phyloP scores from a whole-genome alignment of 1,139 yeast species.

The Citeromyces hawaiiensis region DNA sequence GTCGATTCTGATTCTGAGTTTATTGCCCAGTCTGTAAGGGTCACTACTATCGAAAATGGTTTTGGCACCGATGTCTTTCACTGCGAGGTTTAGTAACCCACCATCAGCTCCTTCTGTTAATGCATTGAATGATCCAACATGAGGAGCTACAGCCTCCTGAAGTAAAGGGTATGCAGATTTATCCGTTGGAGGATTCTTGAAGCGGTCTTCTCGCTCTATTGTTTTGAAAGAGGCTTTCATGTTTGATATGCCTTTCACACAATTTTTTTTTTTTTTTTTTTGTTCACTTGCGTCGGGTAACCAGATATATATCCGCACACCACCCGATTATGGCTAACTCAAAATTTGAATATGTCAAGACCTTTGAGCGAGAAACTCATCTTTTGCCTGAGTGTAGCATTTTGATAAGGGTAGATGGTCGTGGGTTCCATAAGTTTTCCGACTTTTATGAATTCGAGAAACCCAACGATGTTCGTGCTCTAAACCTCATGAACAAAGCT shows the following conservation, averaged over 20 bases:
- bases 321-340: slow-evolving; percentile 50
- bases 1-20: slow-evolving; percentile 66
- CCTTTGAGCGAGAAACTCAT: slow-evolving; percentile 62
- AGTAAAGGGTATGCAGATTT: slow-evolving; percentile 72
- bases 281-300: background rate
- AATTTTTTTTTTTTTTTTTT: slow-evolving; percentile 1
- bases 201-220: slow-evolving; percentile 75
- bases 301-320: background rate
- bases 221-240: slow-evolving; percentile 57
- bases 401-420: slow-evolving; percentile 82
- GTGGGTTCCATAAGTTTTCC: slow-evolving; percentile 85
- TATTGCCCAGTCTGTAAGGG: slow-evolving; percentile 64
- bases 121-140: slow-evolving; percentile 92
- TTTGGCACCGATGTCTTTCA: slow-evolving; percentile 76
- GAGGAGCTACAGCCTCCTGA: slow-evolving; percentile 86
- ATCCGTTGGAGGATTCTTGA: slow-evolving; percentile 82
- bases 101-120: slow-evolving; percentile 79
- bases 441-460: slow-evolving; percentile 59
- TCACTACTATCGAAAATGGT: slow-evolving; percentile 75
- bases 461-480: slow-evolving; percentile 76
- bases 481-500: slow-evolving; percentile 68
- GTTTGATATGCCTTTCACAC: background rate
- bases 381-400: slow-evolving; percentile 74
- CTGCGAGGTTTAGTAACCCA: slow-evolving; percentile 76
- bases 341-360: slow-evolving; percentile 72